Conservation (phyloP, 805 yeast species). For the Hanseniaspora jakobsenii region DNA sequence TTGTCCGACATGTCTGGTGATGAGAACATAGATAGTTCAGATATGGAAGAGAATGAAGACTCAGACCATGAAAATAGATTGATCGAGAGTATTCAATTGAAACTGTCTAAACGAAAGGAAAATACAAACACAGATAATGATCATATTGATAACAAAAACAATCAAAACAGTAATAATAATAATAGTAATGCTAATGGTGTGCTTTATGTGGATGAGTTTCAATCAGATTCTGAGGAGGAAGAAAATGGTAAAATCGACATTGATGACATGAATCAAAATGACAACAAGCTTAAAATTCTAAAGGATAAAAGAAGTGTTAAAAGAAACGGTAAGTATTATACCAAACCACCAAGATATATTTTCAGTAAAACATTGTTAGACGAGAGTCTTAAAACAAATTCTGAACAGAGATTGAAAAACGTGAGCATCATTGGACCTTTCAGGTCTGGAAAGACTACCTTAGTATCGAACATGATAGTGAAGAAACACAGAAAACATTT, state of each 20-base stretch:
- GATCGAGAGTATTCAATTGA: not conserved
- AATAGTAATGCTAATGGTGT: not conserved
- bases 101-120: not conserved
- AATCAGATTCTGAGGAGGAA: constrained; percentile 1
- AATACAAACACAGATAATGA: not conserved
- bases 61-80: not conserved
- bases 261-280: constrained; percentile 12
- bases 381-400: constrained; percentile 41
- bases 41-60: not conserved
- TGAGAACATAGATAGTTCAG: not conserved
- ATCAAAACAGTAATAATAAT: not conserved
- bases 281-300: constrained; percentile 6
- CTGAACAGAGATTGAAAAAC: constrained; percentile 60
- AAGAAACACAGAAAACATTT: constrained; percentile 47
- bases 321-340: constrained; percentile 14
- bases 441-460: constrained; percentile 76
- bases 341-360: constrained; percentile 41
- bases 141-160: not conserved
- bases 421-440: constrained; percentile 68
- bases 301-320: not conserved
- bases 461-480: constrained; percentile 53
- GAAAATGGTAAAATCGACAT: not conserved
- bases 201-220: constrained; percentile 14
- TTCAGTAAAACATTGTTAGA: constrained; percentile 26
- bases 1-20: constrained; percentile 8